Base-by-base conservation (phyloP, 352 stramenopile genomes). In the Pythium brachiatum region DNA sequence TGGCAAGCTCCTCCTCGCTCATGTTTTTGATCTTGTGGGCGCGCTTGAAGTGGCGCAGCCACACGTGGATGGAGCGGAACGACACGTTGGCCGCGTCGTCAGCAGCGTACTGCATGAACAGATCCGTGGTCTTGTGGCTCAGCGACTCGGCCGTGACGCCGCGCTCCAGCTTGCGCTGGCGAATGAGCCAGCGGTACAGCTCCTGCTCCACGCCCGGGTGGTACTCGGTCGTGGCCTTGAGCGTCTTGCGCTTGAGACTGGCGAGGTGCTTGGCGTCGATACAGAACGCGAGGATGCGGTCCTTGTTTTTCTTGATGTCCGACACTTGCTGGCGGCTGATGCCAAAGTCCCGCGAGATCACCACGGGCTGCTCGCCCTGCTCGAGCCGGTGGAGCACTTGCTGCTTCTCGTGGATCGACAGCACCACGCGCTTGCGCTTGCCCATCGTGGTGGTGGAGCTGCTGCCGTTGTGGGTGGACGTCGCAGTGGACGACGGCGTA, bases 241-340 rank as follows among this genome's bases (percentile, higher is more conserved):
- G 70, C 20, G 85, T 94, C 74, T 94, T 94, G 52, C 83, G 78
- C 39, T 76, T 78, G 54, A 94, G 68, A 23, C 70, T 90, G 1
- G 77, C 83, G 29, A 90, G 62, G 54, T 92, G 81, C 54, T 90
- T 89, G 52, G 83, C 85, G 51, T 94, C 79, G 3, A 81, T 66
- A 43, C 85, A 94, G 44, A 89, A 91, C 47, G 78, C 73, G 57
- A 94, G 56, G 57, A 94, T 94, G 32, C 85, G 73, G 9, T 88
- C 79, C 39, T 73, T 73, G 73, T 94, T 94, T 66, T 92, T 94
- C 72, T 94, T 94, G 60, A 94, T 92, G 62, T 94, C 85, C 16
- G 83, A 92, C 11, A 94, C 78, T 64, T 94, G 85, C 64, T 94
- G 85, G 1, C 85, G 77, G 44, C 76, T 89, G 63, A 94, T 94